Evolutionary conservation across 768 basidiomycete species (phyloP).

Genomic region (Leccinum imitatum): DNA sequence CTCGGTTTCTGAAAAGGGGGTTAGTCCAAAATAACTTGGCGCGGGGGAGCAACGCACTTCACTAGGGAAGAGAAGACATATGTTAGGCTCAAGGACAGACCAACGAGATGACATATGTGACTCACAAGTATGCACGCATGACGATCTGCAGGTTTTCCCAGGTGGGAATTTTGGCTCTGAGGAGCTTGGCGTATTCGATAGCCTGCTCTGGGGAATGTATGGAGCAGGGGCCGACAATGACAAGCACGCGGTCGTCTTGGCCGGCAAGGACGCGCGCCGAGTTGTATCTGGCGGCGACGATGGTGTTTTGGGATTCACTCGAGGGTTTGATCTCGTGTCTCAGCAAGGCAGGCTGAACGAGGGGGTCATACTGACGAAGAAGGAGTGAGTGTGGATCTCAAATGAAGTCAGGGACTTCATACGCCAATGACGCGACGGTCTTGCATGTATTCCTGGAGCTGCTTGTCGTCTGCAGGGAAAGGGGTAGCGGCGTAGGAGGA

Average conservation of each 20-base stretch:
- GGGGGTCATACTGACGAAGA: constrained; percentile 79
- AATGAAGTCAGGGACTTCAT: constrained; percentile 26
- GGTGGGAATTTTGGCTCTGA: constrained; percentile 62
- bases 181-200: constrained; percentile 72
- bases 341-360: constrained; percentile 89
- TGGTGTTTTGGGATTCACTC: constrained; percentile 63
- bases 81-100: constrained; percentile 33
- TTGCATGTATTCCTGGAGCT: constrained; percentile 72
- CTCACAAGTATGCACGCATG: constrained; percentile 97
- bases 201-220: constrained; percentile 91
- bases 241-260: constrained; percentile 81
- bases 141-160: constrained; percentile 84
- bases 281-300: constrained; percentile 75
- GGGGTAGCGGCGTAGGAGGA: constrained; percentile 52
- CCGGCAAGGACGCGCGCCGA: constrained; percentile 81
- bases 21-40: constrained; percentile 10
- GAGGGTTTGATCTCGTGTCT: constrained; percentile 81
- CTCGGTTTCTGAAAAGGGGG: constrained; percentile 72
- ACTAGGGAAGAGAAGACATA: constrained; percentile 31
- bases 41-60: constrained; percentile 33
- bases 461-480: constrained; percentile 61
- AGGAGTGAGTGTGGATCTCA: constrained; percentile 15
- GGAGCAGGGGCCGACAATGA: constrained; percentile 94
- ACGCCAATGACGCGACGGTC: constrained; percentile 81
- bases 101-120: constrained; percentile 19